Percentiles rank a stretch among this genome's conserved stretches.
Conservation (phyloP, 805 yeast species). For the Candida tallmaniae region DNA sequence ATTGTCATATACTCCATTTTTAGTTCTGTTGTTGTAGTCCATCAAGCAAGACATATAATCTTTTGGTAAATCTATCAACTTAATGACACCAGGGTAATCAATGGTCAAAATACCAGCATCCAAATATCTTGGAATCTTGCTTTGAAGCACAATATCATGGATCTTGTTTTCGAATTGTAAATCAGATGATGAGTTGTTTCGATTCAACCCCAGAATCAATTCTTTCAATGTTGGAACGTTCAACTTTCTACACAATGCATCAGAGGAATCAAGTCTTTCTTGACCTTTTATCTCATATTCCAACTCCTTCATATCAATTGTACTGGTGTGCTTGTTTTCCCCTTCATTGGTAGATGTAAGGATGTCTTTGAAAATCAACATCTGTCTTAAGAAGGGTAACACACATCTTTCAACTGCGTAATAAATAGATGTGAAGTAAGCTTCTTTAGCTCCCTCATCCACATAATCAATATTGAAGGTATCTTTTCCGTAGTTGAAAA, state of each 20-base stretch:
- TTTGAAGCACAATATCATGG: slow-evolving; percentile 18
- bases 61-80: slow-evolving; percentile 49
- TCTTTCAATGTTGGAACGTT: slow-evolving; percentile 20
- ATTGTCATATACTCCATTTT: slow-evolving; percentile 17
- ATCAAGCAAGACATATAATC: slow-evolving; percentile 26
- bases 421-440: slow-evolving; percentile 12
- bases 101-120: slow-evolving; percentile 22
- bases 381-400: slow-evolving; percentile 33
- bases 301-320: slow-evolving; percentile 14
- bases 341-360: slow-evolving; percentile 25
- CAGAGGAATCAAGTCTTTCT: slow-evolving; percentile 15
- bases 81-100: slow-evolving; percentile 53
- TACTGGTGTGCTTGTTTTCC: slow-evolving; percentile 20
- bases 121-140: slow-evolving; percentile 23
- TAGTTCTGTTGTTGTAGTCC: slow-evolving; percentile 14
- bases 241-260: slow-evolving; percentile 21
- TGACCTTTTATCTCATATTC: slow-evolving; percentile 14
- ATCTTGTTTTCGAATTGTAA: slow-evolving; percentile 16
- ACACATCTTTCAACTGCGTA: slow-evolving; percentile 18
- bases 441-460: slow-evolving; percentile 2
- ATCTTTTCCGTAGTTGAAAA: slow-evolving; percentile 7
- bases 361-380: slow-evolving; percentile 28
- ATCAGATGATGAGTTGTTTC: background rate
- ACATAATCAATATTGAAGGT: slow-evolving; percentile 3
- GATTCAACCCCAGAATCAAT: slow-evolving; percentile 7